A percentile compares a stretch with the other conserved stretches of the same genome.
Evolutionary conservation across 768 basidiomycete genomes (phyloP).

Genomic region (Multifurca ochricompacta): DNA sequence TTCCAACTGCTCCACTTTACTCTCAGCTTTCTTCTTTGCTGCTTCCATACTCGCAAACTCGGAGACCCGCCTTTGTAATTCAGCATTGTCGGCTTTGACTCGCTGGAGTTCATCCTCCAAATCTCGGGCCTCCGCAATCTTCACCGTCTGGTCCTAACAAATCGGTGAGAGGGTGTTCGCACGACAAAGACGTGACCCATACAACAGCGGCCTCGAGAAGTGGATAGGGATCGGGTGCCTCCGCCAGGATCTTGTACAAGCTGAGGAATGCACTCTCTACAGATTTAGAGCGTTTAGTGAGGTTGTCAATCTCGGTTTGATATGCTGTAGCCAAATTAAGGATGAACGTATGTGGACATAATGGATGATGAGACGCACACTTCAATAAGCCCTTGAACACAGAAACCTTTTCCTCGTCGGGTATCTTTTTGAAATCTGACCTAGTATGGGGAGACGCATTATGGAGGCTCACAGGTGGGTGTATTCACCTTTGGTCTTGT

Average conservation of each 20-base stretch:
- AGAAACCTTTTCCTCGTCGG: conserved; percentile 80
- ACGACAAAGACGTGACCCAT: conserved; percentile 19
- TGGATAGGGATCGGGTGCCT: conserved; percentile 96
- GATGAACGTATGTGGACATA: neutral
- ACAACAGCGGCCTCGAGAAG: conserved; percentile 91
- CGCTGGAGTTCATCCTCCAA: conserved; percentile 67
- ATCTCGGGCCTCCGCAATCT: conserved; percentile 72
- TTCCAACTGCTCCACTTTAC: conserved; percentile 70
- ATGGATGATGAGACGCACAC: conserved; percentile 36
- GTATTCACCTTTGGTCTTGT: conserved; percentile 86
- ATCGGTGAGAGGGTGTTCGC: neutral
- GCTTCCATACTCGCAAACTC: conserved; percentile 59
- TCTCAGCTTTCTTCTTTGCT: conserved; percentile 69
- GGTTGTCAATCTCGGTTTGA: conserved; percentile 91
- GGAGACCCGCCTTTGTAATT: conserved; percentile 60
- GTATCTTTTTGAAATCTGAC: conserved; percentile 91
- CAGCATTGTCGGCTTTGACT: conserved; percentile 74
- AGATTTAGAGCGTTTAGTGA: conserved; percentile 86
- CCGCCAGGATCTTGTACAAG: conserved; percentile 92
- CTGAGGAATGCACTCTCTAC: conserved; percentile 96
- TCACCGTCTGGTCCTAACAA: conserved; percentile 84
- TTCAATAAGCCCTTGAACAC: conserved; percentile 90
- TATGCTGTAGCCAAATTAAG: conserved; percentile 49
- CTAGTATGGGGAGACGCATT: neutral
- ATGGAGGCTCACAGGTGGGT: neutral